These are phyloP conservation scores for Fusarium sp. DNA, from an alignment of 2,329 filamentous ascomycete genomes.

Conservation along the genomic window DNA sequence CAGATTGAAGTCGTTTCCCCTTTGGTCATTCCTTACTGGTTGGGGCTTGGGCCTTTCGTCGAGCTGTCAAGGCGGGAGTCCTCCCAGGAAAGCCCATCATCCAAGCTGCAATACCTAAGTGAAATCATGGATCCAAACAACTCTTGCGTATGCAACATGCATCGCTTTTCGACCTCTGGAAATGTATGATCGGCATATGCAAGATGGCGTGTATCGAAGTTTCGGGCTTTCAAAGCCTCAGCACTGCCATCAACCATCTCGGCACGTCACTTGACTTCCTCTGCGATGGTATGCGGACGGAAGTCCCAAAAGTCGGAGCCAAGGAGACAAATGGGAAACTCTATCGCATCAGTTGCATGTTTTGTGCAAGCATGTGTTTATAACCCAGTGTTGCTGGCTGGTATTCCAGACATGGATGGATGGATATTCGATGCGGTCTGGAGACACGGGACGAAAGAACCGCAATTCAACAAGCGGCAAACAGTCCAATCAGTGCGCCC, in stretches of 20 bases:
- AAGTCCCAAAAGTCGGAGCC: conserved; percentile 15
- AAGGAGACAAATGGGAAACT: conserved; percentile 15
- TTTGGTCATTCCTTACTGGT: background rate
- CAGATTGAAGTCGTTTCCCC: background rate
- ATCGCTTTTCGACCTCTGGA: background rate
- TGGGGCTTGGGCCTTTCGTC: background rate
- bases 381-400: background rate
- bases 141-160: conserved; percentile 49
- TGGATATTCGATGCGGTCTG: conserved; percentile 25
- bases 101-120: conserved; percentile 30
- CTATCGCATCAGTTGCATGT: conserved; percentile 1
- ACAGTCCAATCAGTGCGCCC: conserved; percentile 27
- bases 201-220: conserved; percentile 14
- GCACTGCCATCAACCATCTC: conserved; percentile 39
- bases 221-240: conserved; percentile 54
- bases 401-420: conserved; percentile 26
- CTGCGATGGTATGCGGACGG: conserved; percentile 6
- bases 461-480: conserved; percentile 11
- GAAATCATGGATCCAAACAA: conserved; percentile 55
- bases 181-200: background rate
- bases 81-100: conserved; percentile 22
- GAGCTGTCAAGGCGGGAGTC: conserved; percentile 16
- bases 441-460: conserved; percentile 1
- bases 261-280: conserved; percentile 33
- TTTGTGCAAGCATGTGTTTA: background rate